phyloP scores from a whole-genome alignment of 495 filamentous ascomycete genomes.

The Chaetomidium leptoderma region DNA sequence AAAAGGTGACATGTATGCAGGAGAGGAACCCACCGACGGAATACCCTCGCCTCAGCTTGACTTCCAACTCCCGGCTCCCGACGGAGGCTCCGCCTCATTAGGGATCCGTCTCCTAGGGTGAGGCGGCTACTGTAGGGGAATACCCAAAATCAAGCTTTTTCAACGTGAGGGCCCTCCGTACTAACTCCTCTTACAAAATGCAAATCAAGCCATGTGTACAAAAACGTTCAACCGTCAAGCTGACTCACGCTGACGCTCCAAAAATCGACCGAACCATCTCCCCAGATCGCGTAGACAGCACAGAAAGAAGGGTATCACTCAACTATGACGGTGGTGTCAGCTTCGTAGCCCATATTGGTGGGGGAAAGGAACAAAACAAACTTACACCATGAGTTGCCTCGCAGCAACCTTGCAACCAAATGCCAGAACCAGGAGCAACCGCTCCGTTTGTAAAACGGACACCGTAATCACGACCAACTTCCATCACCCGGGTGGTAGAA shows the following conservation, averaged over 20 bases:
- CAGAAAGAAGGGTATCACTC: conserved; percentile 73
- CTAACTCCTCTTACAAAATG: background rate
- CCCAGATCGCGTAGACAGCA: conserved; percentile 65
- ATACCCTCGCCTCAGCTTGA: background rate
- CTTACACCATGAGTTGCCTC: conserved; percentile 86
- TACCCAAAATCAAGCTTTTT: conserved; percentile 5
- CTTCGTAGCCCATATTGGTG: background rate
- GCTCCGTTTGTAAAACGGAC: conserved; percentile 61
- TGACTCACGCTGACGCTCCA: conserved; percentile 31
- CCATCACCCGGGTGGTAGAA: conserved; percentile 27
- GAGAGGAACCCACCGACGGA: background rate
- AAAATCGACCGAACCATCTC: conserved; percentile 75
- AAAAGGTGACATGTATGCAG: background rate
- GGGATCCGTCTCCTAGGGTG: background rate
- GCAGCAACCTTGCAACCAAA: conserved; percentile 95
- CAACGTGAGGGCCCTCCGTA: background rate
- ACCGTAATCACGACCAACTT: conserved; percentile 62
- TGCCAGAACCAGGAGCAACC: conserved; percentile 63
- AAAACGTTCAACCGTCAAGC: background rate
- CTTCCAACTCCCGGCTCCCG: background rate
- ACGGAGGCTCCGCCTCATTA: background rate
- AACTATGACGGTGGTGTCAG: conserved; percentile 38
- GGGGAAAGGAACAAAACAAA: conserved; percentile 18
- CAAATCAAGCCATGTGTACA: background rate
- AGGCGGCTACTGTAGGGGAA: background rate